Evolutionary conservation across 2,329 filamentous ascomycete genomes (phyloP), one percentile per base, ranked within the genome.

Genomic region (Tolypocladium paradoxum): DNA sequence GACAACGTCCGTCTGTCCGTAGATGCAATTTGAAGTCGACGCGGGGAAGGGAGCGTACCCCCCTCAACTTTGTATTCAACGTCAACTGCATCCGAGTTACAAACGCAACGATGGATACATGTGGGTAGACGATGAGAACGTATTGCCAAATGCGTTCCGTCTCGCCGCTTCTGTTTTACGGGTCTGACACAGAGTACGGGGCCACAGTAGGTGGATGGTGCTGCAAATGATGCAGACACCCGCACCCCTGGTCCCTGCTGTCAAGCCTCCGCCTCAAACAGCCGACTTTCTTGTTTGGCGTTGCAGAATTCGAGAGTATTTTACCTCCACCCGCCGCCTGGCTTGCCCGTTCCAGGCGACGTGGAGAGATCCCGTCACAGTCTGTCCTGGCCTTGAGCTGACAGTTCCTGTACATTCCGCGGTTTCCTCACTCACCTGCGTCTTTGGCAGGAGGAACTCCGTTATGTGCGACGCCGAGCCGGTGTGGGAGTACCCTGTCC

Each of bases 231-330:
- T 54, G 53, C 53, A 51, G 36, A 45, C 18, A 51, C 34, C 53
- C 53, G 53, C 38, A 20, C 6, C 45, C 40, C 52, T 31, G 53
- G 43, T 24, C 46, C 48, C n/a, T 45, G 31, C 49, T 49, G 49
- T 48, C 45, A 54, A 54, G 20, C 33, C 34, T 48, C 48, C 36
- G 49, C 50, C 35, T 37, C 53, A 51, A 54, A 54, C 53, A 51
- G 43, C 45, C 45, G 43, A 49, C 27, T 49, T 45, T n/a, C 34
- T 18, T 27, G 34, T 51, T 37, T 48, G 38, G 24, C 24, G n/a
- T 20, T 40, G 48, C 48, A 31, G 35, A 40, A 24, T 20, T 35
- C 40, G 43, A 50, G 20, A 34, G 18, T n/a, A 9, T 29, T 48
- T n/a, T 29, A 16, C 18, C 5, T 36, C 12, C 31, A 9, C 16